phyloP scores from a whole-genome alignment of 345 rosid species.

The Acer yangbiense region DNA sequence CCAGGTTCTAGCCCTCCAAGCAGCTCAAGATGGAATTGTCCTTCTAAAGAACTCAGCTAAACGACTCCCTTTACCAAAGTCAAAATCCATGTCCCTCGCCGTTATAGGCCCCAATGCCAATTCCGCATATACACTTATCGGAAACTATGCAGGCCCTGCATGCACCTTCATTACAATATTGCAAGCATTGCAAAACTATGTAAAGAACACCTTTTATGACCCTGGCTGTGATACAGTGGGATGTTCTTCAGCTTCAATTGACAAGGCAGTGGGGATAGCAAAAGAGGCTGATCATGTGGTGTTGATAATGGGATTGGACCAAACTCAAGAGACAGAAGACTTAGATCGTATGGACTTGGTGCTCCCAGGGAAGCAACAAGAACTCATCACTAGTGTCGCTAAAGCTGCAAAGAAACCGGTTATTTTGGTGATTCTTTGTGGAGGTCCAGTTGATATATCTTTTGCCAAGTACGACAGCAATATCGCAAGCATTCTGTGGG shows the following conservation, averaged over 20 bases:
- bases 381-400: slow-evolving; percentile 61
- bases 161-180: slow-evolving; percentile 64
- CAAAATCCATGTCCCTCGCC: slow-evolving; percentile 56
- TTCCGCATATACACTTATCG: slow-evolving; percentile 52
- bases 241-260: slow-evolving; percentile 56
- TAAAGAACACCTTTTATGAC: slow-evolving; percentile 46
- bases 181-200: slow-evolving; percentile 55
- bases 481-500: slow-evolving; percentile 86
- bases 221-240: slow-evolving; percentile 69
- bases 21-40: slow-evolving; percentile 84
- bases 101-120: slow-evolving; percentile 88
- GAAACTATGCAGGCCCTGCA: slow-evolving; percentile 85
- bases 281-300: slow-evolving; percentile 65
- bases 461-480: slow-evolving; percentile 56
- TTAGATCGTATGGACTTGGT: slow-evolving; percentile 66
- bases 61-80: slow-evolving; percentile 63
- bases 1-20: slow-evolving; percentile 81
- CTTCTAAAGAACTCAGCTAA: slow-evolving; percentile 65
- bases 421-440: slow-evolving; percentile 66
- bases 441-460: slow-evolving; percentile 84
- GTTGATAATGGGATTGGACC: slow-evolving; percentile 84
- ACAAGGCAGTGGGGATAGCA: slow-evolving; percentile 56
- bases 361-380: slow-evolving; percentile 77
- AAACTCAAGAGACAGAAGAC: slow-evolving; percentile 72
- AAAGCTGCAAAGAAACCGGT: slow-evolving; percentile 69